Percentiles rank a stretch among this genome's conserved stretches.
phyloP scores from a whole-genome alignment of 2,329 filamentous ascomycete genomes.

The Escovopsis sp. region DNA sequence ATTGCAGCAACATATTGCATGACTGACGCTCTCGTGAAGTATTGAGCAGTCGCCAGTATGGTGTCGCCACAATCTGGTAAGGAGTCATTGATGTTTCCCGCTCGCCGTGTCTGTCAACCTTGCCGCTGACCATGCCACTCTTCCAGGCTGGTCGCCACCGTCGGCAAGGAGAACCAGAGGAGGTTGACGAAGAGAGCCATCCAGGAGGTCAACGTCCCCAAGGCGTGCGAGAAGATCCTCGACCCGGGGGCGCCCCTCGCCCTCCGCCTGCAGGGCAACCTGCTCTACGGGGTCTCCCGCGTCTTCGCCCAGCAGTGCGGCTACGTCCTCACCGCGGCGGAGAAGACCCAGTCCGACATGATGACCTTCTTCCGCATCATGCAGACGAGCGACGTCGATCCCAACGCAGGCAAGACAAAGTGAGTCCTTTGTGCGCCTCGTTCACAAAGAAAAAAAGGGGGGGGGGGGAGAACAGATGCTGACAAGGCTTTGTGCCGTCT shows the following conservation, averaged over 20 bases:
- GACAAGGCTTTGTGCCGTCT: neutral
- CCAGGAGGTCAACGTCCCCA: slow-evolving; percentile 70
- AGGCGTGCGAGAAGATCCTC: slow-evolving; percentile 79
- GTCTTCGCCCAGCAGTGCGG: slow-evolving; percentile 79
- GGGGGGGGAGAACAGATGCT: neutral
- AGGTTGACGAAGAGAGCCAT: slow-evolving; percentile 77
- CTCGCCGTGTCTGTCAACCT: neutral
- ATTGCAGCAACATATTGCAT: slow-evolving; percentile 7
- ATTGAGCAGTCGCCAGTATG: slow-evolving; percentile 74
- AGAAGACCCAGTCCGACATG: slow-evolving; percentile 62
- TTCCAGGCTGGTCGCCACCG: slow-evolving; percentile 75
- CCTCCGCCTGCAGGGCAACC: slow-evolving; percentile 72
- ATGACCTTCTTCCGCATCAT: slow-evolving; percentile 47
- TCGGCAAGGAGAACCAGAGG: slow-evolving; percentile 58
- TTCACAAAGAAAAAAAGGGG: neutral
- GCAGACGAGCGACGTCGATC: slow-evolving; percentile 45
- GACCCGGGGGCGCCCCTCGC: slow-evolving; percentile 73
- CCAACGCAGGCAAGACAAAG: slow-evolving; percentile 57
- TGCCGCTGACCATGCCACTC: neutral
- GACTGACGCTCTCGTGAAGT: slow-evolving; percentile 32
- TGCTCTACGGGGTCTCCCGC: slow-evolving; percentile 73
- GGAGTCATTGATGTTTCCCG: slow-evolving; percentile 13
- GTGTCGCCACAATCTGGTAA: slow-evolving; percentile 89
- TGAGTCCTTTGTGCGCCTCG: slow-evolving; percentile 23
- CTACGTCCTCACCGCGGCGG: slow-evolving; percentile 71